Evolutionary conservation across 176 grass and related monocot species (phyloP).

Genomic region (Oryza australiensis): DNA sequence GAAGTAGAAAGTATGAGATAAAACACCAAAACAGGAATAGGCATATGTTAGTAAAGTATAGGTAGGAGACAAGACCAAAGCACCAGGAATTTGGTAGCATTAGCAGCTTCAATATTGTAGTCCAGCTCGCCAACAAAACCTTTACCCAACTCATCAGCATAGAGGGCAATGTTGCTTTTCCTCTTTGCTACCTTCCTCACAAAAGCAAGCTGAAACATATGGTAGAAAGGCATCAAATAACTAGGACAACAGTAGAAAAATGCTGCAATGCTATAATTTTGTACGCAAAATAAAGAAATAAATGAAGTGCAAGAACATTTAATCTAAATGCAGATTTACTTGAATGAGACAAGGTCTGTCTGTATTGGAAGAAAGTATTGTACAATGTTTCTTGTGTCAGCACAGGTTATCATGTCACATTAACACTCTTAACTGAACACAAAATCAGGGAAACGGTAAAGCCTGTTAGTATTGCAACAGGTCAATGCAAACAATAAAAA

Average conservation of each 20-base stretch:
- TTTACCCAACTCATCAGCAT: slow-evolving; percentile 94
- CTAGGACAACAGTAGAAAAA: slow-evolving; percentile 16
- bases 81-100: slow-evolving; percentile 86
- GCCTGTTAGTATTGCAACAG: neutral
- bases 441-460: neutral
- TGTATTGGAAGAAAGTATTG: slow-evolving; percentile 13
- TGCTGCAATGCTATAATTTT: neutral
- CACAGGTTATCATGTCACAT: neutral
- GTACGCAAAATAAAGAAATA: neutral
- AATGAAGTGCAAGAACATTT: slow-evolving; percentile 3
- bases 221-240: slow-evolving; percentile 24
- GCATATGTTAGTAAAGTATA: slow-evolving; percentile 22
- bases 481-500: slow-evolving; percentile 14
- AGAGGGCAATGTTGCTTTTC: slow-evolving; percentile 78
- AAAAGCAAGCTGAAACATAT: slow-evolving; percentile 65
- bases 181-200: slow-evolving; percentile 78
- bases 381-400: neutral
- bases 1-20: slow-evolving; percentile 31
- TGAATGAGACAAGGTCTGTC: neutral
- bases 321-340: neutral
- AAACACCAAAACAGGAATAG: slow-evolving; percentile 24
- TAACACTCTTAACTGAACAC: neutral
- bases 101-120: slow-evolving; percentile 92
- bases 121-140: slow-evolving; percentile 86
- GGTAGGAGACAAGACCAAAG: slow-evolving; percentile 34